phyloP scores from a whole-genome alignment of 805 yeast species.

The Helenozyma rhizophorensis region DNA sequence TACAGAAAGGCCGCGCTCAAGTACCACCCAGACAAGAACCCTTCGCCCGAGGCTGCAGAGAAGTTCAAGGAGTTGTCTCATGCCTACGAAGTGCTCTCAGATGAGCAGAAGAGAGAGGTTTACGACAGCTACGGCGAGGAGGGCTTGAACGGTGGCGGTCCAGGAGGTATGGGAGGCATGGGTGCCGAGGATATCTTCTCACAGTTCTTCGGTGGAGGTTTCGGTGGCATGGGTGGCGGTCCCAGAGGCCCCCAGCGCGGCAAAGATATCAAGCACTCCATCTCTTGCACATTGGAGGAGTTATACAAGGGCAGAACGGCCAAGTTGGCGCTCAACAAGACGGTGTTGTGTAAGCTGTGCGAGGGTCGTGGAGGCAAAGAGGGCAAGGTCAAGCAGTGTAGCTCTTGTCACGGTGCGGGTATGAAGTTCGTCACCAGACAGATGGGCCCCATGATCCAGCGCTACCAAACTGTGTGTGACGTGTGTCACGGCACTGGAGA shows the following conservation, averaged over 20 bases:
- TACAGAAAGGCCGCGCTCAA: conserved; percentile 78
- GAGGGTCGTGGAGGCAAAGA: conserved; percentile 96
- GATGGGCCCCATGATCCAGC: conserved; percentile 99
- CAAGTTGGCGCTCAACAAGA: conserved; percentile 90
- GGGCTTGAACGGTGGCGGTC: conserved; percentile 57
- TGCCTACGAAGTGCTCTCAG: conserved; percentile 86
- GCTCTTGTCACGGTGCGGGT: conserved; percentile 89
- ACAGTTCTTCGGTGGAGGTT: conserved; percentile 71
- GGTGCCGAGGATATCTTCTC: conserved; percentile 73
- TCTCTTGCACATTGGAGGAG: conserved; percentile 85
- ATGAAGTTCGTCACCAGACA: conserved; percentile 88
- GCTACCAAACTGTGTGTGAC: conserved; percentile 93
- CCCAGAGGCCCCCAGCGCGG: conserved; percentile 85
- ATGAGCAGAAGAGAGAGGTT: conserved; percentile 79
- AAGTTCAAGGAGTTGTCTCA: conserved; percentile 87
- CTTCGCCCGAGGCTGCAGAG: conserved; percentile 81
- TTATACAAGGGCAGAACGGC: conserved; percentile 90
- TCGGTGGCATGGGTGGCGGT: conserved; percentile 56
- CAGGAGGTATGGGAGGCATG: conserved; percentile 51
- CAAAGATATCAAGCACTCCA: conserved; percentile 85
- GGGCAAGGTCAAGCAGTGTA: conserved; percentile 83
- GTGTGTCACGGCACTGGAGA: conserved; percentile 91
- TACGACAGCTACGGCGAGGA: conserved; percentile 93
- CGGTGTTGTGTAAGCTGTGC: conserved; percentile 82
- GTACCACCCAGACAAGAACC: conserved; percentile 72